Evolutionary conservation across 2,329 filamentous ascomycete genomes (phyloP).

Genomic region (Erysiphe neolycopersici): DNA sequence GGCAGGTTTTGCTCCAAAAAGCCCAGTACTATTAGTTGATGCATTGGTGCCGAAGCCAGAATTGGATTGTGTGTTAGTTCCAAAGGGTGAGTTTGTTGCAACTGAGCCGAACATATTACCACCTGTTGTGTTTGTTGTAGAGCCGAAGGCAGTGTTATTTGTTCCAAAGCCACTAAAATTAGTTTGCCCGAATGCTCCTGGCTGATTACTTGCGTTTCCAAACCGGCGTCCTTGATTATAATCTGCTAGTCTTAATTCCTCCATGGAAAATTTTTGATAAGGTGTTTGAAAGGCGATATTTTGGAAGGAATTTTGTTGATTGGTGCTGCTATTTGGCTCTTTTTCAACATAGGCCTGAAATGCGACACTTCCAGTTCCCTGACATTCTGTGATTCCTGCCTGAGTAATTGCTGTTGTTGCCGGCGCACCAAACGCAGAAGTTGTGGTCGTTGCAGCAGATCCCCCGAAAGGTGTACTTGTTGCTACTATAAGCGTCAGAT

Average conservation of each 20-base stretch:
- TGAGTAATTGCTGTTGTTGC: slow-evolving; percentile 20
- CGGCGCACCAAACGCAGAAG: slow-evolving; percentile 17
- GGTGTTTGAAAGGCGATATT: slow-evolving; percentile 54
- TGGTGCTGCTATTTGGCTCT: slow-evolving; percentile 29
- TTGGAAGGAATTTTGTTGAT: slow-evolving; percentile 39
- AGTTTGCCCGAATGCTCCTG: slow-evolving; percentile 42
- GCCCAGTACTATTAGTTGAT: slow-evolving; percentile 15
- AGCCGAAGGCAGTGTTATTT: slow-evolving; percentile 8
- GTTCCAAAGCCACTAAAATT: slow-evolving; percentile 16
- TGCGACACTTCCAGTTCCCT: slow-evolving; percentile 41
- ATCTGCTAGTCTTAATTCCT: slow-evolving; percentile 57
- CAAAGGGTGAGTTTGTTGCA: slow-evolving; percentile 19
- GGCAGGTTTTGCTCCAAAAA: slow-evolving; percentile 16
- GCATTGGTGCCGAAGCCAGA: slow-evolving; percentile 21
- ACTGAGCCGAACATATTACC: slow-evolving; percentile 16
- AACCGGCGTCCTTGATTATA: slow-evolving; percentile 67
- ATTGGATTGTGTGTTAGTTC: slow-evolving; percentile 16
- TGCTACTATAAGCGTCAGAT: slow-evolving; percentile 8
- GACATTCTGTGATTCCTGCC: slow-evolving; percentile 25
- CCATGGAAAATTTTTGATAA: slow-evolving; percentile 78
- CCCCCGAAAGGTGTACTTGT: slow-evolving; percentile 16
- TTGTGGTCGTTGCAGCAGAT: slow-evolving; percentile 14
- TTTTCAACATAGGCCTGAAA: slow-evolving; percentile 51
- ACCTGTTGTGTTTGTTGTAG: slow-evolving; percentile 8
- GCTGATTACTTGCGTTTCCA: slow-evolving; percentile 57